phyloP scores from a whole-genome alignment of 805 yeast genomes.

The Metschnikowia similis region DNA sequence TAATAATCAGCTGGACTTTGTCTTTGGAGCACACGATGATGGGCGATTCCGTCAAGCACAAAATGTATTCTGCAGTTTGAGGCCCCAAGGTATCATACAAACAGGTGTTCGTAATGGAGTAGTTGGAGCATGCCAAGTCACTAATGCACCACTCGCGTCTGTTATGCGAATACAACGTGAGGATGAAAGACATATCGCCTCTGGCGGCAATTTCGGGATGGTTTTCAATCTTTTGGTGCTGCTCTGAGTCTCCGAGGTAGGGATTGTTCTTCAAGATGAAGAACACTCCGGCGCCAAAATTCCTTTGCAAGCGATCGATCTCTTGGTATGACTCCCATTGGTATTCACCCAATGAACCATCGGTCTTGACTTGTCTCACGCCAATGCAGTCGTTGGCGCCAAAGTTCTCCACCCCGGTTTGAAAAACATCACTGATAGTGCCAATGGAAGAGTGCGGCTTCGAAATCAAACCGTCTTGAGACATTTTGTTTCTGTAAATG shows the following conservation, averaged over 20 bases:
- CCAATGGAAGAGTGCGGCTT: slow-evolving; percentile 13
- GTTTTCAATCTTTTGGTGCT: slow-evolving; percentile 23
- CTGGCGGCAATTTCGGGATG: slow-evolving; percentile 7
- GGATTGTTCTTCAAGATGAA: slow-evolving; percentile 26
- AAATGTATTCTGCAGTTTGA: slow-evolving; percentile 30
- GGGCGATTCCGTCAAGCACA: slow-evolving; percentile 26
- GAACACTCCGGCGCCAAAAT: slow-evolving; percentile 16
- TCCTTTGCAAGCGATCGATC: slow-evolving; percentile 3
- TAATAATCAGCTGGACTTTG: slow-evolving; percentile 46
- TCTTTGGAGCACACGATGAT: slow-evolving; percentile 39
- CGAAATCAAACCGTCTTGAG: slow-evolving; percentile 9
- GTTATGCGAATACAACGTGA: slow-evolving; percentile 32
- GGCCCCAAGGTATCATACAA: slow-evolving; percentile 40
- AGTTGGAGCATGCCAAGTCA: slow-evolving; percentile 32
- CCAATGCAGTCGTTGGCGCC: slow-evolving; percentile 10
- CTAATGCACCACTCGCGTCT: slow-evolving; percentile 35
- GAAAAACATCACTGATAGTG: slow-evolving; percentile 12
- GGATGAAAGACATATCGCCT: slow-evolving; percentile 28
- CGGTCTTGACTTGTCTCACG: slow-evolving; percentile 2
- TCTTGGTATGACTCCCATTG: slow-evolving; percentile 10
- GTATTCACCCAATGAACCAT: slow-evolving; percentile 12
- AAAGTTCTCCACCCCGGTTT: slow-evolving; percentile 5
- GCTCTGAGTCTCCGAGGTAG: slow-evolving; percentile 22
- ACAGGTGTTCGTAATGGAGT: slow-evolving; percentile 35
- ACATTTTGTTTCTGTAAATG: slow-evolving; percentile 12